Evolutionary conservation across 108 stramenopile genomes (phyloP), one percentile per base, ranked within the genome.

Genomic region (Nitzschia sp.): DNA sequence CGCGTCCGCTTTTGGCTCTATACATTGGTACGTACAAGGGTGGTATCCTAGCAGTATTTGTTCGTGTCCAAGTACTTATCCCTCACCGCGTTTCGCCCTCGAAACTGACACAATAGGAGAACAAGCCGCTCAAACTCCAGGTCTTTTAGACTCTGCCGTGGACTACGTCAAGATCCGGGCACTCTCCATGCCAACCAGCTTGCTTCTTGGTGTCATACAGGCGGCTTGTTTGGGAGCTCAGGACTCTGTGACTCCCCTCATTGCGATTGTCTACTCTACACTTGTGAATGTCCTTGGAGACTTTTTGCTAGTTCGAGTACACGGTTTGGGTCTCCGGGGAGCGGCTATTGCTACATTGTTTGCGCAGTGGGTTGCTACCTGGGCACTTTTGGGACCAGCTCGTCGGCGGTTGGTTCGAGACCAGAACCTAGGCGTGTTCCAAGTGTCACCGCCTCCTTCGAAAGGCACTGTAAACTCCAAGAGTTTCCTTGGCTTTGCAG

Each of bases 141-240:
- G 76, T 11, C 68, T 92, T 26, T 69, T 92, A 46, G 84, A 92
- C 53, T 73, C 86, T 8, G 89, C 89, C 12, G 80, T 79, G 44
- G 86, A 88, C 42, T 91, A 92, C 67, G 91, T 92, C 46, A 75
- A 87, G 42, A 90, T 93, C 43, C 82, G 92, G 46, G 89, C 92
- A 19, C 64, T 93, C 17, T 88, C 87, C 56, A 84, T 93, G 87
- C 92, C 92, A 19, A 89, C 92, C 8, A 75, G 83, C 7, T 76
- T 93, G 51, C 70, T 93, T 14, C 72, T 84, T n/a, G 87, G 87
- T 9, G 89, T 89, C 40, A 46, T 93, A 25, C 92, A 93, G 57
- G 86, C 92, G 10, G 84, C 86, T 10, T 79, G 89, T 12, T 65
- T 93, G 37, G 92, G 92, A 17, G 92, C 89, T 0, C 87, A 93